Evolutionary conservation across 768 basidiomycete genomes (phyloP), one percentile per base, ranked within the genome.

Genomic region (Suillus hirtellus): DNA sequence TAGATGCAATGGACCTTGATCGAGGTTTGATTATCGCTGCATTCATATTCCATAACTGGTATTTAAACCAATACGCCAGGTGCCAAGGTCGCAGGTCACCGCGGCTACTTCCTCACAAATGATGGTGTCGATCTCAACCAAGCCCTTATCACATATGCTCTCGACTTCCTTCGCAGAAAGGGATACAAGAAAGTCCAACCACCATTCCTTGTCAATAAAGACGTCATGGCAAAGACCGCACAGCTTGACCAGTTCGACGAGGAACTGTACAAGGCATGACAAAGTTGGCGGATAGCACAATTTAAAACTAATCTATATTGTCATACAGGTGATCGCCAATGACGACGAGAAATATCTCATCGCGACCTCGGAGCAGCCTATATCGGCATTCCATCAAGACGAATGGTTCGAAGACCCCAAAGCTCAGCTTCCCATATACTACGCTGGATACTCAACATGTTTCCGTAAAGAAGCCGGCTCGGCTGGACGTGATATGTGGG

Each of bases 381-480:
- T 99, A 76, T 99, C 97, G 8, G 92, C 93, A 5, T 92, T 88
- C 76, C 95, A 98, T 79, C 86, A 90, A 58, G 96, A 96, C 70
- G 97, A 99, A 77, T 98, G 96, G 95, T 96, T 99, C 76, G 96
- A 96, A 70, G 86, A 88, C 74, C 95, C 95, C 1, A 88, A 93
- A 55, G 87, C 85, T 31, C 94, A 96, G 73, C 88, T 99, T n/a
- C 97, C 97, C 1, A 83, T 97, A 73, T 83, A 84, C 78, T 97
- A 91, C 70, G 92, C 92, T 0, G 90, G 91, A 24, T 93, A 89
- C 75, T 93, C 89, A 71, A 99, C 96, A 17, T 99, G 96, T 76
- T 99, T 99, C 89, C 89, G 97, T 35, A 99, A 99, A 79, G 97
- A 99, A 80, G 97, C 97, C 2, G 97, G 97, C 40, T 92, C 95